These are phyloP conservation scores for Gillenia trifoliata DNA, from an alignment of 306 rosid genomes.

Conservation along the genomic window DNA sequence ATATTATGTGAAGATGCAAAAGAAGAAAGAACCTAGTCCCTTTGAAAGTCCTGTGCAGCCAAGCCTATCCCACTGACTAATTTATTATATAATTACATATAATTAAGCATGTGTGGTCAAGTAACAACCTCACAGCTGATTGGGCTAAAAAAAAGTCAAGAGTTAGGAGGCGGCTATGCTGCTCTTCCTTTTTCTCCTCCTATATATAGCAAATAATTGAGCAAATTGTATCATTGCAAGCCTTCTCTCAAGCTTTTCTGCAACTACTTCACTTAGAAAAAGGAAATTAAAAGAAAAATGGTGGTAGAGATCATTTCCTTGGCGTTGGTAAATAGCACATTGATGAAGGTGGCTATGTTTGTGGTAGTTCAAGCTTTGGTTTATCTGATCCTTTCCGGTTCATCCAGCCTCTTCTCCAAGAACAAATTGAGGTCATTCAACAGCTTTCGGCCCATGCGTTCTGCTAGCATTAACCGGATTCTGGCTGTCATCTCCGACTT, in stretches of 20 bases:
- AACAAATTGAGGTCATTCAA: conserved; percentile 13
- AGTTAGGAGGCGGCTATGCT: background rate
- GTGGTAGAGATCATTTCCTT: background rate
- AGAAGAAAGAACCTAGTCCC: background rate
- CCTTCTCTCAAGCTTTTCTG: background rate
- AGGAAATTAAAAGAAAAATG: background rate
- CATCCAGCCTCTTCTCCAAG: conserved; percentile 25
- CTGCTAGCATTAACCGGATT: conserved; percentile 13
- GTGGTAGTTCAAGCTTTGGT: conserved; percentile 26
- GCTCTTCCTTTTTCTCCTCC: background rate
- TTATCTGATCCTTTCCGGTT: conserved; percentile 22
- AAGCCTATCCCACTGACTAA: background rate
- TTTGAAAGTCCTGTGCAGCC: background rate
- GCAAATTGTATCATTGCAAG: background rate
- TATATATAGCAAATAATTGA: background rate
- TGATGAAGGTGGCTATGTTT: conserved; percentile 21
- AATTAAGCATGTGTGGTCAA: background rate
- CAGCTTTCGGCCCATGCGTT: conserved; percentile 18
- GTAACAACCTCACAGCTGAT: background rate
- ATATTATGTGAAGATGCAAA: background rate
- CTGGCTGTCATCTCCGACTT: conserved; percentile 21
- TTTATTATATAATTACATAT: background rate
- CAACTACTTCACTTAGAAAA: background rate
- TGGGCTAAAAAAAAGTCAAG: background rate
- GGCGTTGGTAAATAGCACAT: background rate